These are phyloP conservation scores for Asterionellopsis glacialis DNA, from an alignment of 108 stramenopile genomes.

Conservation along the genomic window DNA sequence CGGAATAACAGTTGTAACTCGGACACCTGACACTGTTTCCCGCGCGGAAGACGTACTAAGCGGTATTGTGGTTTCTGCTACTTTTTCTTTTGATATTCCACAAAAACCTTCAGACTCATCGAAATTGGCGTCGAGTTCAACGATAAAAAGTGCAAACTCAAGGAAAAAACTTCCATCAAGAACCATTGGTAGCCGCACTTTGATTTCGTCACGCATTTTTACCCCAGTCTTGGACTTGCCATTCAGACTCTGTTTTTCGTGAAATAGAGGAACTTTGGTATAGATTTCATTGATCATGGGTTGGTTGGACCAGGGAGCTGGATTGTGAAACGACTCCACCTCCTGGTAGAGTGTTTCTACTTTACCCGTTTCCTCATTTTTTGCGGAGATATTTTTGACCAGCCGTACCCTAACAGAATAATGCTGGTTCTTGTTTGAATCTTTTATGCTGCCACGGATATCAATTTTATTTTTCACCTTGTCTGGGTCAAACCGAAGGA, in stretches of 20 bases:
- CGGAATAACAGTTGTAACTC: constrained; percentile 74
- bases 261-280: constrained; percentile 36
- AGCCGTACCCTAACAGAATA: constrained; percentile 55
- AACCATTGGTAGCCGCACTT: constrained; percentile 68
- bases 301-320: constrained; percentile 58
- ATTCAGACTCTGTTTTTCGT: constrained; percentile 10
- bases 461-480: too few species aligned
- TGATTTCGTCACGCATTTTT: constrained; percentile 70
- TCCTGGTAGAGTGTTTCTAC: constrained; percentile 30
- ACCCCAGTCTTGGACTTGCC: constrained; percentile 25
- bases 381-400: constrained; percentile 26
- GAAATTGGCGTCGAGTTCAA: constrained; percentile 22
- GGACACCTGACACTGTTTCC: constrained; percentile 40
- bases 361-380: constrained; percentile 29
- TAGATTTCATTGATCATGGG: constrained; percentile 51
- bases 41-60: constrained; percentile 55
- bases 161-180: constrained; percentile 72
- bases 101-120: constrained; percentile 6
- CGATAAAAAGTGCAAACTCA: constrained; percentile 55
- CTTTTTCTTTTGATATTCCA: constrained; percentile 1
- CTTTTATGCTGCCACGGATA: background rate
- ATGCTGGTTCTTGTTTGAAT: background rate
- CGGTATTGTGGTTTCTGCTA: constrained; percentile 65
- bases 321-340: constrained; percentile 55
- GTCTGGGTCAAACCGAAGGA: constrained; percentile 28